Base-by-base conservation (phyloP, 805 yeast species). In the Cyberlindnera americana region DNA sequence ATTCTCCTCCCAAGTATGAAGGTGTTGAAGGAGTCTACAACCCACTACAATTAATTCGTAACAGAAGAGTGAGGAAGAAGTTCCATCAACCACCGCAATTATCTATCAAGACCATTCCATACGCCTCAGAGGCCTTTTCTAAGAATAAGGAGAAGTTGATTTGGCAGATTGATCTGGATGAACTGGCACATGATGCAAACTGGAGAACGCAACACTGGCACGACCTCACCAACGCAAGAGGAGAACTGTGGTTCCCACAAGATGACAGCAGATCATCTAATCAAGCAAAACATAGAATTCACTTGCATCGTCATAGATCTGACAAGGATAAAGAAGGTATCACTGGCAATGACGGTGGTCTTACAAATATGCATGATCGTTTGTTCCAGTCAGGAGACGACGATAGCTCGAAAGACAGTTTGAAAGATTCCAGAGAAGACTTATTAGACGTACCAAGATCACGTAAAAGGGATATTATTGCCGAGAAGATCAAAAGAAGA, bases 11-110 rank as follows among this genome's bases (percentile, higher is more conserved):
- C 3, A 39, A 39, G 30, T 53, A 44, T 33, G 35, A 68, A 2
- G 76, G 75, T 2, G 73, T 83, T 3, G 87, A 80, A 40, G 85
- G 82, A 3, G 72, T 75, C 3, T 88, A 81, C 65, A 88, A 88
- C 55, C 96, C 96, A 4, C 64, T 88, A 31, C 95, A 86, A 60
- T 72, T 81, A n/a, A 77, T 88, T 19, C 65, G 96, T 41, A 83
- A 87, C 60, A 69, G 95, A 42, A 69, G 69, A 49, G 56, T 81
- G 4, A 60, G 85, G 38, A 70, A 72, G 41, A 73, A 72, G 50
- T 64, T 73, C 50, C 70, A 69, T 36, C 76, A 74, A 41, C 63
- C 65, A 25, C 71, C 76, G 3, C 67, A 70, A 28, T 53, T 73
- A 11, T 59, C 70, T 1, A 59, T 72, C 21, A 69, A 72, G 40